Evolutionary conservation across 306 rosid species (phyloP).

Genomic region (Acacia melanoxylon): DNA sequence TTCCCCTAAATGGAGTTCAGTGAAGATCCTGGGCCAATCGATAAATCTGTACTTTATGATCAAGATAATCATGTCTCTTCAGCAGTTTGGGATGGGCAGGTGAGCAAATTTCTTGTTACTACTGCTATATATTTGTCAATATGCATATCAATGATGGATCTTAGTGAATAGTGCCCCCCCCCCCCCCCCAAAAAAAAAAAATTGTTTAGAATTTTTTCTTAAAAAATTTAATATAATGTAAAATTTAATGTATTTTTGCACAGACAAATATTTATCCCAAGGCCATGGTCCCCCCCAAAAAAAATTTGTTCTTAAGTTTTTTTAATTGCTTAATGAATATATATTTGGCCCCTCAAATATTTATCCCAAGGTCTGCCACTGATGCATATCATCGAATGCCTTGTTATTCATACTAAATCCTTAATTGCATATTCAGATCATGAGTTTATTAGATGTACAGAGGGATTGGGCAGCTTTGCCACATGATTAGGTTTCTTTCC

Average conservation of each 20-base stretch:
- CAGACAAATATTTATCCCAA: too few relatives aligned
- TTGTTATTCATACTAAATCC: conserved; percentile 19
- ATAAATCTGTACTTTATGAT: conserved; percentile 75
- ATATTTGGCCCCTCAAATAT: too few relatives aligned
- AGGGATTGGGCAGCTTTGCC: background rate
- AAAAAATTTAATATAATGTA: too few relatives aligned
- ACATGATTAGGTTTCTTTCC: background rate
- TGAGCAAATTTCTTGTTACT: conserved; percentile 27
- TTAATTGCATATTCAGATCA: background rate
- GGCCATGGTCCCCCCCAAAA: too few relatives aligned
- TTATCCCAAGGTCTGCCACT: too few relatives aligned
- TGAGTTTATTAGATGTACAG: background rate
- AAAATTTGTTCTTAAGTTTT: too few relatives aligned
- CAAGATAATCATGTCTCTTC: conserved; percentile 93
- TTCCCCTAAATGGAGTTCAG: conserved; percentile 53
- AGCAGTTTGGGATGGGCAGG: conserved; percentile 98
- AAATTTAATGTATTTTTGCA: too few relatives aligned
- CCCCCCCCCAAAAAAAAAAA: too few relatives aligned
- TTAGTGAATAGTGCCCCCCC: too few relatives aligned
- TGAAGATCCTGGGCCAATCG: conserved; percentile 77
- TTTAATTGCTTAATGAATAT: too few relatives aligned
- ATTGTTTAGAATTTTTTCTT: too few relatives aligned
- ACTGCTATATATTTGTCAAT: background rate
- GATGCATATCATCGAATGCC: conserved; percentile 5
- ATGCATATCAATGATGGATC: too few relatives aligned